phyloP scores from a whole-genome alignment of 371 early-diverging fungal species.

The Actinomortierella ambigua region DNA sequence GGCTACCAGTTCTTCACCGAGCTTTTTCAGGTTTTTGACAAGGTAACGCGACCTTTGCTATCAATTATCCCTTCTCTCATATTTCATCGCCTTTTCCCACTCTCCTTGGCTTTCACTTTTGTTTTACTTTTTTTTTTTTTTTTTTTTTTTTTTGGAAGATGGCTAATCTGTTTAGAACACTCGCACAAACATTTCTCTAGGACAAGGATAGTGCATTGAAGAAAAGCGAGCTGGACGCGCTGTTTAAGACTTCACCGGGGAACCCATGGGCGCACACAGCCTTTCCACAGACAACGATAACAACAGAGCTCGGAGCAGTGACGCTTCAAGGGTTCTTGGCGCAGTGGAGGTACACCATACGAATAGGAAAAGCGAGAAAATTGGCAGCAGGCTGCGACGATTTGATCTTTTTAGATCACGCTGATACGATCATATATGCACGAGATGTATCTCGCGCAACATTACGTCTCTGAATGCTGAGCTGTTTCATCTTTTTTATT shows the following conservation, averaged over 20 bases:
- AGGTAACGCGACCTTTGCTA: too few species aligned
- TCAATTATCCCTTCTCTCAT: too few species aligned
- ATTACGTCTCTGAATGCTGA: too few species aligned
- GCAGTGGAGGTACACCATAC: slow-evolving; percentile 84
- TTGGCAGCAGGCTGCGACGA: slow-evolving; percentile 4
- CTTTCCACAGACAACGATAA: slow-evolving; percentile 91
- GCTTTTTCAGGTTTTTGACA: slow-evolving; percentile 90
- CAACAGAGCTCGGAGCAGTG: slow-evolving; percentile 86
- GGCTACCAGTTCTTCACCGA: slow-evolving; percentile 97
- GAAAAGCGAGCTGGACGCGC: slow-evolving; percentile 77
- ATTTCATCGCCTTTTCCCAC: too few species aligned
- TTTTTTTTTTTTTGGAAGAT: not conserved
- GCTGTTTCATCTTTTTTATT: not conserved
- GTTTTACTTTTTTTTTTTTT: not conserved
- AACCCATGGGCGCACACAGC: slow-evolving; percentile 88
- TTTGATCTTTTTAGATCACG: too few species aligned
- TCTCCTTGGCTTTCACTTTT: not conserved
- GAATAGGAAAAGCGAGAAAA: not conserved
- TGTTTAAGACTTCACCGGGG: slow-evolving; percentile 89
- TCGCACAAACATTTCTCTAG: slow-evolving; percentile 30
- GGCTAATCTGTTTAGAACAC: not conserved
- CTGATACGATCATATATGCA: too few species aligned
- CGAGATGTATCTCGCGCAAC: too few species aligned
- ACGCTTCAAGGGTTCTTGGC: slow-evolving; percentile 96
- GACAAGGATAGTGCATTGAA: slow-evolving; percentile 96